These are phyloP conservation scores for Rhizopus delemar DNA, from an alignment of 371 early-diverging fungal species.

Conservation along the genomic window DNA sequence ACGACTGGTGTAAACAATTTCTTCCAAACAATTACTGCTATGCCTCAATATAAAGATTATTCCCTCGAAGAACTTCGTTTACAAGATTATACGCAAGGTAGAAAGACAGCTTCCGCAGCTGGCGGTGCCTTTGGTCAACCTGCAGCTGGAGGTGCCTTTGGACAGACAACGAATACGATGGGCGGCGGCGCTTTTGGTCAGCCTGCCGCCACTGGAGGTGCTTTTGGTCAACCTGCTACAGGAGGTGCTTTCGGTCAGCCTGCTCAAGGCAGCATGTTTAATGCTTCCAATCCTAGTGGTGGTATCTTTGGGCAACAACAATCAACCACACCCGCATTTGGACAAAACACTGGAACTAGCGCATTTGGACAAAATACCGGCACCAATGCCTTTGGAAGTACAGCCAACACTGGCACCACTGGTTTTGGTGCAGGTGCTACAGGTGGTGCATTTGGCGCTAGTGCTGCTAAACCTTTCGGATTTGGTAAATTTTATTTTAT, in stretches of 20 bases:
- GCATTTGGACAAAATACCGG: slow-evolving; percentile 40
- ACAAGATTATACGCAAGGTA: slow-evolving; percentile 86
- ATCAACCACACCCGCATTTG: slow-evolving; percentile 34
- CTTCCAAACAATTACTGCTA: slow-evolving; percentile 84
- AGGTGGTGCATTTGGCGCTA: slow-evolving; percentile 33
- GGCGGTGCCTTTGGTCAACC: slow-evolving; percentile 33
- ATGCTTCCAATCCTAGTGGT: slow-evolving; percentile 19
- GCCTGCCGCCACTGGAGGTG: slow-evolving; percentile 27
- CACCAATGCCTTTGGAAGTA: slow-evolving; percentile 11
- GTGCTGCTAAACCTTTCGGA: slow-evolving; percentile 37
- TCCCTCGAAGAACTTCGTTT: slow-evolving; percentile 91
- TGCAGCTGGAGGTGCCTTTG: slow-evolving; percentile 53
- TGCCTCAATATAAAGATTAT: slow-evolving; percentile 84
- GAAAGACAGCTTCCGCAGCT: slow-evolving; percentile 61
- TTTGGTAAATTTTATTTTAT: slow-evolving; percentile 31
- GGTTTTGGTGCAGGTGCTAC: slow-evolving; percentile 32
- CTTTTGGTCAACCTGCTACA: slow-evolving; percentile 37
- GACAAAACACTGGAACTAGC: slow-evolving; percentile 16
- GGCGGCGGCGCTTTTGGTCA: slow-evolving; percentile 33
- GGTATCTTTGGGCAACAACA: slow-evolving; percentile 25
- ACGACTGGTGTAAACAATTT: slow-evolving; percentile 58
- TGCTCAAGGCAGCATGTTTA: slow-evolving; percentile 7
- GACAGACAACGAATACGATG: slow-evolving; percentile 37
- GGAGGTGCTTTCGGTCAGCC: slow-evolving; percentile 54
- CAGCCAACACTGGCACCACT: slow-evolving; percentile 12